Conservation (phyloP, 495 filamentous ascomycete species). For the Terfezia claveryi region DNA sequence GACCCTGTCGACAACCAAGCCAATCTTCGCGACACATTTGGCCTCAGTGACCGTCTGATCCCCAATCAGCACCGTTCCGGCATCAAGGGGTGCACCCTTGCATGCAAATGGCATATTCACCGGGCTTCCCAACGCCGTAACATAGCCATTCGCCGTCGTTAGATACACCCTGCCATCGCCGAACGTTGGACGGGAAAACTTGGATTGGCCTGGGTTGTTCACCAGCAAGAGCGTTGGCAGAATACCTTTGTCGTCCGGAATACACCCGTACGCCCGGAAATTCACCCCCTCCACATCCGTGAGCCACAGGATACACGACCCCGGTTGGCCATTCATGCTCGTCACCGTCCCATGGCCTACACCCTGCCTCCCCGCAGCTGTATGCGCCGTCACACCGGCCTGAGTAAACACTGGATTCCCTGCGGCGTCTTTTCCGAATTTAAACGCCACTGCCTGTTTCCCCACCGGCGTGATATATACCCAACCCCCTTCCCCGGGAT, state of each 20-base stretch:
- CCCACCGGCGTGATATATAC: constrained; percentile 24
- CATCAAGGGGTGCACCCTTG: constrained; percentile 18
- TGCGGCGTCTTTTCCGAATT: constrained; percentile 18
- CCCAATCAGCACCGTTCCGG: constrained; percentile 17
- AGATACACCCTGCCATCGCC: constrained; percentile 22
- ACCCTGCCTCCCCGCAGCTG: constrained; percentile 20
- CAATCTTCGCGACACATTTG: constrained; percentile 20
- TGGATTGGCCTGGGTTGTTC: constrained; percentile 20
- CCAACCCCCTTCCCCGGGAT: constrained; percentile 26
- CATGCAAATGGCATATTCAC: constrained; percentile 24
- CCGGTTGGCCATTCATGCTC: constrained; percentile 21
- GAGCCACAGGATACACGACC: constrained; percentile 24
- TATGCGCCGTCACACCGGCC: constrained; percentile 19
- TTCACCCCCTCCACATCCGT: constrained; percentile 23
- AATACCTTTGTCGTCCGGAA: constrained; percentile 20
- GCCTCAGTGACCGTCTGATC: constrained; percentile 9
- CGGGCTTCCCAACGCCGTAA: constrained; percentile 23
- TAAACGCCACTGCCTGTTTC: constrained; percentile 21
- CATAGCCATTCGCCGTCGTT: constrained; percentile 15
- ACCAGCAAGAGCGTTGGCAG: constrained; percentile 21
- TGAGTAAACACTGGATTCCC: constrained; percentile 22
- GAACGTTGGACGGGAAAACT: constrained; percentile 23
- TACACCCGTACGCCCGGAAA: constrained; percentile 25
- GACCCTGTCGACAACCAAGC: constrained; percentile 16
- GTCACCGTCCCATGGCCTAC: constrained; percentile 24